A percentile compares a stretch with the other conserved stretches of the same genome.
Conservation (phyloP, 768 basidiomycete genomes). For the Mycena metata region DNA sequence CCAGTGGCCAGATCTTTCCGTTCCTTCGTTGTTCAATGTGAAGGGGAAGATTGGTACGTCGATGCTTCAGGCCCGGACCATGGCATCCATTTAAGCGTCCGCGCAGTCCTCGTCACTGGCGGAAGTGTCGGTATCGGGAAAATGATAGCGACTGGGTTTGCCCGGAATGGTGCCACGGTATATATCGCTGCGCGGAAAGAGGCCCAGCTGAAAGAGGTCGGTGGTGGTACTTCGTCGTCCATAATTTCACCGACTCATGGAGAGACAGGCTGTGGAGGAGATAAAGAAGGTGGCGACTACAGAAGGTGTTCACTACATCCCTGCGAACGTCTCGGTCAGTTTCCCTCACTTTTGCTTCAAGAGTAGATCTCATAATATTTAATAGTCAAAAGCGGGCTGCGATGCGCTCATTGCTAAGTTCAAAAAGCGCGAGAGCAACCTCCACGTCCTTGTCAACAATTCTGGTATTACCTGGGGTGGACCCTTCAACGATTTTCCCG, state of each 20-base stretch:
- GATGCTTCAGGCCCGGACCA: no score
- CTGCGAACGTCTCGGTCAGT: conserved; percentile 80
- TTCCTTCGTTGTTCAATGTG: conserved; percentile 72
- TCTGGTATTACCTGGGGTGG: conserved; percentile 87
- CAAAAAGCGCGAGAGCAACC: conserved; percentile 75
- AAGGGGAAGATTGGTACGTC: conserved; percentile 75
- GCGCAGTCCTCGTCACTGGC: conserved; percentile 81
- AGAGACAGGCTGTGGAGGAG: conserved; percentile 63
- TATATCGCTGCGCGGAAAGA: conserved; percentile 93
- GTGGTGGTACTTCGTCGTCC: conserved; percentile 34
- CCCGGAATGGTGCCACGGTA: conserved; percentile 88
- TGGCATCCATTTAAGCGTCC: not conserved
- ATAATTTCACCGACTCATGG: not conserved
- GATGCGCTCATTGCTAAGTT: conserved; percentile 78
- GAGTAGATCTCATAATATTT: not conserved
- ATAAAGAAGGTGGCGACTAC: conserved; percentile 74
- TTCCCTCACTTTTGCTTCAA: not conserved
- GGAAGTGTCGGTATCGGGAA: conserved; percentile 88
- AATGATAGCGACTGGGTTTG: conserved; percentile 87
- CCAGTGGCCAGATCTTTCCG: conserved; percentile 44
- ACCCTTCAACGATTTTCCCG: conserved; percentile 76
- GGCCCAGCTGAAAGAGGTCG: conserved; percentile 79
- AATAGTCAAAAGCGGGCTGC: conserved; percentile 83
- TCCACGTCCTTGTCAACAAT: conserved; percentile 90
- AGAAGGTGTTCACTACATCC: conserved; percentile 80